Base-by-base conservation (phyloP, 768 basidiomycete genomes). In the Daedaleopsis nitida region DNA sequence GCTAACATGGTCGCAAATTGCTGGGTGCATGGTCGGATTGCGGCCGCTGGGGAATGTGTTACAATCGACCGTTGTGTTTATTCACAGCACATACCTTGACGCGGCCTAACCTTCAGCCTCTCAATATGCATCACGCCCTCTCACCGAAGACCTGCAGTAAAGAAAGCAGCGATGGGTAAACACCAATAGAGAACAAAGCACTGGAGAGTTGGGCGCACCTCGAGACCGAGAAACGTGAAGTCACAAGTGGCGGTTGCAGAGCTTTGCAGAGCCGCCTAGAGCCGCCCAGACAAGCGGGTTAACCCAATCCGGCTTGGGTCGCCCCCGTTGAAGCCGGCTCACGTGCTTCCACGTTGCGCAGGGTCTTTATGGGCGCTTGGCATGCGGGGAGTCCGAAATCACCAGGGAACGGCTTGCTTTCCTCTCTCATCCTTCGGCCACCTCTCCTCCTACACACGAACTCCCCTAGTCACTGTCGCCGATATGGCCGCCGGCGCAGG, bases 1-100 rank as follows among this genome's bases (percentile, higher is more conserved):
- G 86, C 85, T 37, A 96, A 84, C 90, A 96, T 90, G 48, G 83
- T 76, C 17, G 86, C 81, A 58, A 95, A 81, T 72, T 93, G 86
- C 32, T 83, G 73, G 6, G 83, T 84, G 71, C 90, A 91, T 70
- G 88, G 79, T 59, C 81, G 82, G 23, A 76, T 75, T 51, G 79
- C 73, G 35, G 75, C 72, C 60, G 76, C 84, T 86, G 67, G 32
- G 23, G 21, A 72, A 11, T 66, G 60, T 2, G 60, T 65, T 34
- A 55, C 57, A 21, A n/a, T 62, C 24, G 66, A 62, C 63, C 23
- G 3, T n/a, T 21, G 4, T n/a, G 21, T 13, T 34, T 1, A 19
- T 6, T 17, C 1, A 35, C 1, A 34, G 16, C 19, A 73, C 81
- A 55, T 55, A 91, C 91, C 77, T 78, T 91, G 92, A 51, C 81